Evolutionary conservation across 2,329 filamentous ascomycete genomes (phyloP), one percentile per base, ranked within the genome.

Genomic region (Tothia fuscella): DNA sequence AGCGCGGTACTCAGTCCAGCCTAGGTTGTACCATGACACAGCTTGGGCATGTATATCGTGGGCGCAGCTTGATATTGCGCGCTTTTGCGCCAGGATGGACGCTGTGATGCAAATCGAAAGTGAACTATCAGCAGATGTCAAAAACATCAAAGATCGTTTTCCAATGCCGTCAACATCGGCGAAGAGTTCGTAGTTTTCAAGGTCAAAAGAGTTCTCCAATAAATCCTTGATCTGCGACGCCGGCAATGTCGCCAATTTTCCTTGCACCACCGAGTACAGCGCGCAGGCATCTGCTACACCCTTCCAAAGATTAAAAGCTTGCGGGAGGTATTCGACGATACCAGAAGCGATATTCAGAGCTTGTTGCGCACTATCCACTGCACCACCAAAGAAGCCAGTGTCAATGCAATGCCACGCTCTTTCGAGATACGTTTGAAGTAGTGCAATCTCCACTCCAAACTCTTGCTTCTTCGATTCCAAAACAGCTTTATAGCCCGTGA

Each of bases 301-400:
- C 59, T 93, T 96, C 91, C 93, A 98, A 42, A 94, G 73, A 56
- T 96, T 98, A 65, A 96, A 95, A 1, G 84, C 81, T 39, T 80
- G 70, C 4, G 74, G 65, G 35, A 80, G 74, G 32, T 70, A 67
- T 25, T 71, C 64, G 1, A 72, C 72, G 28, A 88, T 75, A 4
- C 66, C 64, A 4, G 66, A 64, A 1, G 85, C 84, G 43, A 82
- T 78, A 9, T 72, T 58, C 39, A 98, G 74, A 1, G 80, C 79
- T 42, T 81, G 72, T 12, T 64, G 64, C 3, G 85, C 84, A 45
- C 82, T 75, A 47, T 81, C 72, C 3, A 81, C 67, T 3, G 88
- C 80, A 55, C 88, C 83, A 31, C 91, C 87, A 57, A 91, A 96
- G 29, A 93, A 71, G 0, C 89, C 91, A 47, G 79, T 84, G 38